A percentile compares a stretch with the other conserved stretches of the same genome.
Evolutionary conservation across 805 yeast species (phyloP).

Genomic region (Candida glaebosa): DNA sequence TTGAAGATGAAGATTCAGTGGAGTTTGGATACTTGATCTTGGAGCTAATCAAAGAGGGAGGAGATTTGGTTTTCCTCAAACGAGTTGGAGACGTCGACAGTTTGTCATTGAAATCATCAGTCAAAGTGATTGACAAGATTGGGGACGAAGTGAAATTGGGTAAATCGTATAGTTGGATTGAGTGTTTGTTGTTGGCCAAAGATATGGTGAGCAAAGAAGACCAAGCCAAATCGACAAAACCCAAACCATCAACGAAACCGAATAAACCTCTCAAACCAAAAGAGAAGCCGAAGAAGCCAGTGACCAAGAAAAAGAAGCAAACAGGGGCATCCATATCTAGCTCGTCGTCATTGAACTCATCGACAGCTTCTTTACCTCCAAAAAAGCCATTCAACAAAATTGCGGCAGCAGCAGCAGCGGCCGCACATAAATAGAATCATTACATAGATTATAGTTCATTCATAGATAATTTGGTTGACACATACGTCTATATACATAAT

Average conservation of each 20-base stretch:
- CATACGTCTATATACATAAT: background rate
- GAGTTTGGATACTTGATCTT: conserved; percentile 61
- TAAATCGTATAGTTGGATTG: conserved; percentile 59
- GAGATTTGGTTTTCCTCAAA: conserved; percentile 52
- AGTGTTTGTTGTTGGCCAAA: conserved; percentile 63
- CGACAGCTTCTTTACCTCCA: background rate
- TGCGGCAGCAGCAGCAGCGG: conserved; percentile 47
- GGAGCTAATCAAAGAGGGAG: conserved; percentile 54
- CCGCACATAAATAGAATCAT: conserved; percentile 31
- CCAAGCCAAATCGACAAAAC: conserved; percentile 1
- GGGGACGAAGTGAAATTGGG: conserved; percentile 44
- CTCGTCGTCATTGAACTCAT: conserved; percentile 2
- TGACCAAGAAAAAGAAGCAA: background rate
- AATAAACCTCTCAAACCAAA: conserved; percentile 4
- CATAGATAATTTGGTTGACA: too few species aligned
- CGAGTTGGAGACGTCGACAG: conserved; percentile 35
- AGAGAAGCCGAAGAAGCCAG: conserved; percentile 6
- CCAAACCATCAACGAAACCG: background rate
- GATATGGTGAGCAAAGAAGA: conserved; percentile 35
- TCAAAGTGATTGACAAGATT: conserved; percentile 26
- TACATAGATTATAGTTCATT: too few species aligned
- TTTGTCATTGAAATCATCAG: conserved; percentile 19
- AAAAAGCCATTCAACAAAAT: conserved; percentile 20
- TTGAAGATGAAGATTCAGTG: conserved; percentile 47
- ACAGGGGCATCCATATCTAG: background rate